Conservation (phyloP, 176 grass and related monocot genomes). For the Oryza australiensis region DNA sequence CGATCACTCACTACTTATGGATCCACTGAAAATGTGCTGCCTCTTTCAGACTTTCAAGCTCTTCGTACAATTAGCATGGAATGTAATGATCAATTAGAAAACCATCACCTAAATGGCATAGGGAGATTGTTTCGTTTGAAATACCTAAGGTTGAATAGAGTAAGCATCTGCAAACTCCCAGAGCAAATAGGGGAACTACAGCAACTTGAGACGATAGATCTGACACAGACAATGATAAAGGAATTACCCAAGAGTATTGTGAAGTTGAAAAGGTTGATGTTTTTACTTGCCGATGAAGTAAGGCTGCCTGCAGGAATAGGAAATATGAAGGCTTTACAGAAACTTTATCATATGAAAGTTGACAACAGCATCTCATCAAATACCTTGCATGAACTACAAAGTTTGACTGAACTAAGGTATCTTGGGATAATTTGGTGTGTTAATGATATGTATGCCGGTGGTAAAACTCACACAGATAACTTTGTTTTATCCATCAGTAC, state of each 20-base stretch:
- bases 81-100: neutral
- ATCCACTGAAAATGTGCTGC: neutral
- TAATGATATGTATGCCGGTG: neutral
- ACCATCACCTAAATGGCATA: neutral
- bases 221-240: neutral
- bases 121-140: neutral
- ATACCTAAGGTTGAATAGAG: neutral
- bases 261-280: neutral
- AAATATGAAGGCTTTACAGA: neutral
- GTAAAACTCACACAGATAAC: neutral
- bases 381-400: neutral
- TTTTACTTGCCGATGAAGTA: neutral
- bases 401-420: neutral
- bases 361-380: neutral
- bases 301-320: neutral
- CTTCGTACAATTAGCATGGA: neutral
- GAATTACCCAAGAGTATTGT: slow-evolving; percentile 7
- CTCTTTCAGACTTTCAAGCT: neutral
- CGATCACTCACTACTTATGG: slow-evolving; percentile 10
- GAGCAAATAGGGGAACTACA: slow-evolving; percentile 25
- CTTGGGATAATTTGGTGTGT: neutral
- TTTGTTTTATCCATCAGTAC: neutral
- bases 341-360: neutral
- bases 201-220: slow-evolving; percentile 5
- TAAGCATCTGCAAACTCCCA: neutral